Evolutionary conservation across 2,329 filamentous ascomycete species (phyloP), one percentile per base, ranked within the genome.

Genomic region (Colletotrichum ledebouriae): DNA sequence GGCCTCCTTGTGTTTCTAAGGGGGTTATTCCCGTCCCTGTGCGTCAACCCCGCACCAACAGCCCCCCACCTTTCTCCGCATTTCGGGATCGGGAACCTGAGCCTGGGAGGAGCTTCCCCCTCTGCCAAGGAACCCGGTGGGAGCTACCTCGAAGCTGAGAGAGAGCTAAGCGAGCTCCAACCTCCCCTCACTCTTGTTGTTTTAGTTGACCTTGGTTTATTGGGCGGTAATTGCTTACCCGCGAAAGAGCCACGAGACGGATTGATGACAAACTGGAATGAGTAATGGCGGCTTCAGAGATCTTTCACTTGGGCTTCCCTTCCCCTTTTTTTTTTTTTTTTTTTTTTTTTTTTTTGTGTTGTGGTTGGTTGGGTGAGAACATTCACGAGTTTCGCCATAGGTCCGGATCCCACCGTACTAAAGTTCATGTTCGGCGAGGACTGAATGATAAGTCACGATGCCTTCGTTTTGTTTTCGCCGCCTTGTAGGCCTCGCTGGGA

Each of bases 31-130:
- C 25, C 22, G 22, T 68, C 65, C 65, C 61, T 65, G 65, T 47
- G 34, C 20, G 15, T 37, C 13, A 49, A 65, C 65, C 67, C 67
- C 67, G 62, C 67, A 61, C 53, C 22, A 17, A 17, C 17, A 17
- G 2, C 57, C 57, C n/a, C 41, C 33, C 39, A 9, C 33, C 17
- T 44, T 69, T 66, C 67, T 67, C 67, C 67, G 67, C 67, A 69
- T 69, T 69, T 59, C 53, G 55, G 46, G n/a, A 55, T 42, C 46
- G 56, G 58, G 58, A 22, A 25, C 25, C 25, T 25, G 25, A 67
- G 56, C 50, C 56, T 52, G 60, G 29, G 41, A 55, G 55, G 39
- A 55, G 39, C 47, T 44, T 44, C 57, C 42, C 4, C 64, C n/a
- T 56, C 33, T 68, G 60, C 65, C 65, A 68, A 65, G 65, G 49